Percentiles rank a stretch among this genome's conserved stretches.
Evolutionary conservation across 1,284 basidiomycete species (phyloP).

Genomic region (Naganishia sp.): DNA sequence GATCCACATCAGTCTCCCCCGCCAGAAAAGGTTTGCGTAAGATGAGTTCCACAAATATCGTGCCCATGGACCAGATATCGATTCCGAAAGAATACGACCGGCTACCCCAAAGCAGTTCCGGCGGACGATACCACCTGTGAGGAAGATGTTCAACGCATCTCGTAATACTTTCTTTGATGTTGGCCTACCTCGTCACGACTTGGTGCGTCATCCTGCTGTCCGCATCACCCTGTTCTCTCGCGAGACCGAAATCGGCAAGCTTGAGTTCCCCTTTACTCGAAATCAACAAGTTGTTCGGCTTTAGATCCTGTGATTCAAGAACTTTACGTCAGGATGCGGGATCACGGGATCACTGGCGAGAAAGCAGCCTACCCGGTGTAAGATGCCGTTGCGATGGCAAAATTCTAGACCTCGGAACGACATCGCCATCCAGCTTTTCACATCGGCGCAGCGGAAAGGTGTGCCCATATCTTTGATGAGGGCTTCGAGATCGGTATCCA

Average conservation of each 20-base stretch:
- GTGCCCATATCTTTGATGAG: conserved; percentile 91
- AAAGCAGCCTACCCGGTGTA: conserved; percentile 74
- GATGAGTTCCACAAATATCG: conserved; percentile 95
- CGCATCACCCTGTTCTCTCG: conserved; percentile 78
- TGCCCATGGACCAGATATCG: conserved; percentile 93
- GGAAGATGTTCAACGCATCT: not conserved
- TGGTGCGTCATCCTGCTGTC: conserved; percentile 96
- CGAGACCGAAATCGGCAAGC: conserved; percentile 98
- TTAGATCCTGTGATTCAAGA: conserved; percentile 71
- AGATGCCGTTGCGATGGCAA: conserved; percentile 88
- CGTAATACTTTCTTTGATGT: conserved; percentile 12
- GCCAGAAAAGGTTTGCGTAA: conserved; percentile 89
- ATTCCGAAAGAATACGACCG: conserved; percentile 84
- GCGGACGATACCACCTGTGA: conserved; percentile 91
- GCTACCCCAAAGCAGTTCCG: conserved; percentile 85
- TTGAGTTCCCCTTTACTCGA: conserved; percentile 88
- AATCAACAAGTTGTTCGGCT: conserved; percentile 97
- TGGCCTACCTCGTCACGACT: conserved; percentile 83
- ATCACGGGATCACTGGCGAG: not conserved
- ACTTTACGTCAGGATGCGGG: not conserved
- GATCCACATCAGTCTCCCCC: conserved; percentile 93
- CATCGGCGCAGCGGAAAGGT: conserved; percentile 90
- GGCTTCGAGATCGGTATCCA: conserved; percentile 96
- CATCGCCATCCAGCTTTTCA: conserved; percentile 99
- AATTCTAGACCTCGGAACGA: conserved; percentile 93